Conservation (phyloP, 805 yeast genomes). For the Wickerhamiella nectarea region DNA sequence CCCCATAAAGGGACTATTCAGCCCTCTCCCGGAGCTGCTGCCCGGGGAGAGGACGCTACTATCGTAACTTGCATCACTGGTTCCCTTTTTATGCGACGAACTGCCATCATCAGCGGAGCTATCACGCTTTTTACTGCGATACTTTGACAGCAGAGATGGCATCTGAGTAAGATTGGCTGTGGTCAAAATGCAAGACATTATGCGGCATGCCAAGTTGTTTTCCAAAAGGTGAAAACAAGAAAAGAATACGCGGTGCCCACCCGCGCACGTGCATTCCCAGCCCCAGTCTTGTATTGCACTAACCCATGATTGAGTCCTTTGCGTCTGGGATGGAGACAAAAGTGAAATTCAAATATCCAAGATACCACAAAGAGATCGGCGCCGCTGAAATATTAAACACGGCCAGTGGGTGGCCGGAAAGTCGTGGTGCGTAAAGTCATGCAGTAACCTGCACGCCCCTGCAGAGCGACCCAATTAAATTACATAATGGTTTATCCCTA, state of each 20-base stretch:
- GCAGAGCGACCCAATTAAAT: background rate
- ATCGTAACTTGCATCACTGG: constrained; percentile 6
- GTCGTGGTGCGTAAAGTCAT: too few relatives aligned
- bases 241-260: too few relatives aligned
- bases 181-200: background rate
- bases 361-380: too few relatives aligned
- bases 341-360: too few relatives aligned
- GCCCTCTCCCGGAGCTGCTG: constrained; percentile 2
- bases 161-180: constrained; percentile 8
- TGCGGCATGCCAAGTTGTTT: too few relatives aligned
- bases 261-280: too few relatives aligned
- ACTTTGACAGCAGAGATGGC: constrained; percentile 16
- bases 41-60: constrained; percentile 5
- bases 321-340: too few relatives aligned
- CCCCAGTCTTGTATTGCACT: too few relatives aligned
- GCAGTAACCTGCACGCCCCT: background rate
- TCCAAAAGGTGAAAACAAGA: too few relatives aligned
- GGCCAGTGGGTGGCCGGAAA: too few relatives aligned
- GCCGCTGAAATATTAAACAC: too few relatives aligned
- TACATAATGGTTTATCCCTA: background rate
- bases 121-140: constrained; percentile 18
- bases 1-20: constrained; percentile 10
- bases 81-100: constrained; percentile 5
- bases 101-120: constrained; percentile 13
- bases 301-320: too few relatives aligned